Conservation (phyloP, 495 filamentous ascomycete species). For the Trichocladium uniseriatum region DNA sequence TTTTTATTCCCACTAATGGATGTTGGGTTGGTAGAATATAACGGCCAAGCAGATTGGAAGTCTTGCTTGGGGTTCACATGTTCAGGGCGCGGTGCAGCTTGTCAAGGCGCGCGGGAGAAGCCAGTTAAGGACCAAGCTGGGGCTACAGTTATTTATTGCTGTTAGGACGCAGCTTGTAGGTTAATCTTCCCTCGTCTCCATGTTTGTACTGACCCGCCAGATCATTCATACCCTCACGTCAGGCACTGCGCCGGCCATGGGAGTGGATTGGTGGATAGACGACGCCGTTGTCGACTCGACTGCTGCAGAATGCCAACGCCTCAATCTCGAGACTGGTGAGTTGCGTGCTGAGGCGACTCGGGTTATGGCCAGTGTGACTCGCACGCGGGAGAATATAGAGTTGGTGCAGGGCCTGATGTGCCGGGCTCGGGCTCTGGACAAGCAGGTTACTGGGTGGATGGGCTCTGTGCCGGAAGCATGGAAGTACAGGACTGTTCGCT, state of each 20-base stretch:
- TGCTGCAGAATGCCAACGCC: slow-evolving; percentile 32
- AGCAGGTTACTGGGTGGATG: slow-evolving; percentile 37
- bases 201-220: slow-evolving; percentile 14
- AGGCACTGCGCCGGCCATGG: slow-evolving; percentile 37
- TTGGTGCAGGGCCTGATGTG: slow-evolving; percentile 34
- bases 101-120: slow-evolving; percentile 44
- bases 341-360: slow-evolving; percentile 37
- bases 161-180: slow-evolving; percentile 45
- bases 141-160: slow-evolving; percentile 41
- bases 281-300: slow-evolving; percentile 32
- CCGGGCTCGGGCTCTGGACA: slow-evolving; percentile 35
- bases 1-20: background rate
- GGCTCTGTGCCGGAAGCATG: slow-evolving; percentile 31
- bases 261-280: slow-evolving; percentile 43
- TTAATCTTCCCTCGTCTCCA: background rate
- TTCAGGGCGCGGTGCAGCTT: slow-evolving; percentile 46
- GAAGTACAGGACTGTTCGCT: slow-evolving; percentile 34
- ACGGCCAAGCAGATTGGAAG: slow-evolving; percentile 37
- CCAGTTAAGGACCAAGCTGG: slow-evolving; percentile 39
- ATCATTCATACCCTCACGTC: slow-evolving; percentile 41
- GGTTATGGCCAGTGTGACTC: slow-evolving; percentile 26
- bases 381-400: slow-evolving; percentile 31
- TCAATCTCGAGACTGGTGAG: slow-evolving; percentile 39
- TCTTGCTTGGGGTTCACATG: slow-evolving; percentile 45
- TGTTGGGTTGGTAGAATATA: slow-evolving; percentile 38